Evolutionary conservation across 2,329 filamentous ascomycete species (phyloP).

Genomic region (Aspergillus brunneoviolaceus): DNA sequence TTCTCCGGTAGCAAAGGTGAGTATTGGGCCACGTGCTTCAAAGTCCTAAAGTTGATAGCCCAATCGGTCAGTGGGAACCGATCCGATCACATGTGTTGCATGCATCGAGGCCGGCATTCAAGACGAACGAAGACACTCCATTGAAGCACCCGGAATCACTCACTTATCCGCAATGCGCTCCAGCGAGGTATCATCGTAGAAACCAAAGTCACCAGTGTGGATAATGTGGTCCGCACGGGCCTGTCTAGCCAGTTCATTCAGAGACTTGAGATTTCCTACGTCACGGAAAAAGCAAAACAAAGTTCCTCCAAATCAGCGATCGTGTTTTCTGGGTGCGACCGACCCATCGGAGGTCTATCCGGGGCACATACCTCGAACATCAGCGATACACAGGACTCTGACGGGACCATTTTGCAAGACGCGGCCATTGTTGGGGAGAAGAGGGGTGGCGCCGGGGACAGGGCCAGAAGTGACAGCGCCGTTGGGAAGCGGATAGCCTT

Average conservation of each 20-base stretch:
- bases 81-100: slow-evolving; percentile 6
- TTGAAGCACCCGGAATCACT: slow-evolving; percentile 35
- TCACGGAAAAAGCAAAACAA: slow-evolving; percentile 19
- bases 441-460: slow-evolving; percentile 48
- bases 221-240: slow-evolving; percentile 96
- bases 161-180: slow-evolving; percentile 98
- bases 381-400: slow-evolving; percentile 51
- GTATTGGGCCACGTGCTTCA: slow-evolving; percentile 98
- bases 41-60: slow-evolving; percentile 61
- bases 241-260: slow-evolving; percentile 94
- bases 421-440: slow-evolving; percentile 52
- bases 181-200: slow-evolving; percentile 94
- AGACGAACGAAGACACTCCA: neutral
- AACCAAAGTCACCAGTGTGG: slow-evolving; percentile 97
- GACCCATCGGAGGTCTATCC: neutral
- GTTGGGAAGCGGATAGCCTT: slow-evolving; percentile 49
- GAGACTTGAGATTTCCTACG: slow-evolving; percentile 85
- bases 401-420: slow-evolving; percentile 50
- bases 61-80: slow-evolving; percentile 19
- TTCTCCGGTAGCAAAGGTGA: slow-evolving; percentile 86
- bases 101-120: neutral
- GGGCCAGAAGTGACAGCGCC: slow-evolving; percentile 40
- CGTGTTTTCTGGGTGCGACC: neutral
- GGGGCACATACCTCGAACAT: slow-evolving; percentile 48
- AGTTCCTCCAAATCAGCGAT: slow-evolving; percentile 21